phyloP scores from a whole-genome alignment of 352 stramenopile genomes.

The Pythium sukuiense region DNA sequence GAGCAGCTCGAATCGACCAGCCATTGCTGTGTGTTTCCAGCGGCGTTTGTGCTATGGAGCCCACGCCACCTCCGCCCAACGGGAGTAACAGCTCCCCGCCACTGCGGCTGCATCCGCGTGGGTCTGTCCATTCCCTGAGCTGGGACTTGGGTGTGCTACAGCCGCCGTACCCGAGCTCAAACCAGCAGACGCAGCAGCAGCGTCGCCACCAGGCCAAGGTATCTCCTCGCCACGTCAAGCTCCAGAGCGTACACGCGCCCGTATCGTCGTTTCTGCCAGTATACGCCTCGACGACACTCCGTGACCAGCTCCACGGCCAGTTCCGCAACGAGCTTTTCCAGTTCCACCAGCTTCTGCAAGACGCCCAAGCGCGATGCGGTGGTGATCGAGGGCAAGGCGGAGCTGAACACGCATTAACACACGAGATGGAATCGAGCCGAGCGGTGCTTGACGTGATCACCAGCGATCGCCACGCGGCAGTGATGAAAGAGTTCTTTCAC shows the following conservation, averaged over 20 bases:
- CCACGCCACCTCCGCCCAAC: constrained; percentile 5
- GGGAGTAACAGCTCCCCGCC: not conserved
- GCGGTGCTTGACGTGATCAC: constrained; percentile 57
- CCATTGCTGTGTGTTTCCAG: not conserved
- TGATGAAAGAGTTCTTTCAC: constrained; percentile 62
- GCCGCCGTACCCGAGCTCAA: not conserved
- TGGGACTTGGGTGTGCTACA: not conserved
- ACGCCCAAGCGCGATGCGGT: constrained; percentile 31
- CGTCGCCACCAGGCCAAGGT: constrained; percentile 20
- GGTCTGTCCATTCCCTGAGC: not conserved
- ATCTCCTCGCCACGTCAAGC: constrained; percentile 35
- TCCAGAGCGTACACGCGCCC: constrained; percentile 29
- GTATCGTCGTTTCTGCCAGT: constrained; percentile 6
- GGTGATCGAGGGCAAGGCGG: constrained; percentile 1
- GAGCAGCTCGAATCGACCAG: not conserved
- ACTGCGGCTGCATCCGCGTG: constrained; percentile 9
- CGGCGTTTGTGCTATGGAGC: constrained; percentile 11
- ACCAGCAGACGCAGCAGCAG: constrained; percentile 2
- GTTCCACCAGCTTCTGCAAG: constrained; percentile 64
- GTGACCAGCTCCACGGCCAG: constrained; percentile 38
- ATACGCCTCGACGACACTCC: constrained; percentile 30
- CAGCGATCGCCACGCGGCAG: constrained; percentile 61
- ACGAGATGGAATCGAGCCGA: constrained; percentile 27
- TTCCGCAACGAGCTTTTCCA: constrained; percentile 68
- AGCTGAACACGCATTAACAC: not conserved